These are phyloP conservation scores for Cavenderia fasciculata DNA, from an alignment of 78 protist genomes.

Conservation along the genomic window DNA sequence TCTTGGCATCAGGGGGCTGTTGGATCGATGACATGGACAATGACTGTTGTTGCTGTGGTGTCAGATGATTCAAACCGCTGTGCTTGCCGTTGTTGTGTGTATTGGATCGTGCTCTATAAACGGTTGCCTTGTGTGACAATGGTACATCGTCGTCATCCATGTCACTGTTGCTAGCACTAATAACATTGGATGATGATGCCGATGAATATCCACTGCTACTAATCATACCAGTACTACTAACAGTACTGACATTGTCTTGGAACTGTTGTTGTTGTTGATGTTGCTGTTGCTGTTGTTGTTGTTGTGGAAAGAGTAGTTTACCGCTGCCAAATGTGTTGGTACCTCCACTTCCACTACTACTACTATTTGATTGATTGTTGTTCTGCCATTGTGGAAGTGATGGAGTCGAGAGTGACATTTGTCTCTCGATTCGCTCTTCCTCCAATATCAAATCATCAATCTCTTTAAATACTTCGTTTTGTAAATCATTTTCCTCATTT, in stretches of 20 bases:
- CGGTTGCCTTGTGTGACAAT: conserved; percentile 26
- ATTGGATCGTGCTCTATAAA: neutral
- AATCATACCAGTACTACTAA: neutral
- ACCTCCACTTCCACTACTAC: neutral
- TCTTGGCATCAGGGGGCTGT: too few species aligned
- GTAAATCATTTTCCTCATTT: neutral
- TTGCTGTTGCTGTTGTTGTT: neutral
- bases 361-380: neutral
- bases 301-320: neutral
- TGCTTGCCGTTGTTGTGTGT: neutral
- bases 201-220: neutral
- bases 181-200: neutral
- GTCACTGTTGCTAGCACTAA: neutral
- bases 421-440: conserved; percentile 5
- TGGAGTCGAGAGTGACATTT: conserved; percentile 5
- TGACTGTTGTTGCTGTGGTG: too few species aligned
- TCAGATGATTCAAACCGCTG: too few species aligned
- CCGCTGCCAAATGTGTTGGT: neutral
- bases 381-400: conserved; percentile 3
- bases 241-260: neutral
- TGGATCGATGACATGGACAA: too few species aligned
- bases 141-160: conserved; percentile 8
- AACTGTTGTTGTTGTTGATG: neutral
- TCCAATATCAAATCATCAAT: conserved; percentile 23
- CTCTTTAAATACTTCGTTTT: conserved; percentile 34